phyloP scores from a whole-genome alignment of 306 rosid species.

The Vachellia collinsii region DNA sequence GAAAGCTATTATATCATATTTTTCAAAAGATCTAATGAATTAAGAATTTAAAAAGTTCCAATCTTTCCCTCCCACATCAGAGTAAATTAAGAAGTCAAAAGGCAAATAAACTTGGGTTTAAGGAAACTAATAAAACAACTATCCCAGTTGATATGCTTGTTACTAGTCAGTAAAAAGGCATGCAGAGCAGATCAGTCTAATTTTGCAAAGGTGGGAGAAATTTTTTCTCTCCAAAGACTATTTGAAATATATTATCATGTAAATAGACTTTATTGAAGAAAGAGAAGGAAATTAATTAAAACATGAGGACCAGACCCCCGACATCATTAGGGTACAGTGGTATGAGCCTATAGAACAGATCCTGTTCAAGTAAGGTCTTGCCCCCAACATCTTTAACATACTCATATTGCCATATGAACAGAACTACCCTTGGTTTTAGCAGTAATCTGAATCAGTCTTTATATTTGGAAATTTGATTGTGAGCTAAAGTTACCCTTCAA shows the following conservation, averaged over 20 bases:
- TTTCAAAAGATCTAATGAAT: constrained; percentile 3
- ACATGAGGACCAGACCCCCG: no score
- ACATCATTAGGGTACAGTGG: no score
- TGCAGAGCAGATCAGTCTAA: background rate
- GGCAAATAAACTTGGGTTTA: constrained; percentile 6
- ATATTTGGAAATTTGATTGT: background rate
- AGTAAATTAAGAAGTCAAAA: constrained; percentile 8
- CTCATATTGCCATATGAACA: no score
- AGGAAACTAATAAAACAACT: background rate
- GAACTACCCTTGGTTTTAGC: no score
- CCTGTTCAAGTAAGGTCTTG: no score
- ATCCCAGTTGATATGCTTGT: background rate
- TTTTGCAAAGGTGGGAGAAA: background rate
- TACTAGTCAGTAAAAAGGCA: constrained; percentile 1
- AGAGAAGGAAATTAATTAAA: no score
- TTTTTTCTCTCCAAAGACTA: background rate
- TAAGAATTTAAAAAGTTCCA: background rate
- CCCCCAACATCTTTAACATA: no score
- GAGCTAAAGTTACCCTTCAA: background rate
- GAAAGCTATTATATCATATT: constrained; percentile 1
- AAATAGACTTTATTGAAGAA: no score
- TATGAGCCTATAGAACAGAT: no score
- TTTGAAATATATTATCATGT: no score
- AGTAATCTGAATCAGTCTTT: background rate
- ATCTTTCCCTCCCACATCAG: constrained; percentile 1